Base-by-base conservation (phyloP, 208 protist species). In the Blechomonas ayalai region DNA sequence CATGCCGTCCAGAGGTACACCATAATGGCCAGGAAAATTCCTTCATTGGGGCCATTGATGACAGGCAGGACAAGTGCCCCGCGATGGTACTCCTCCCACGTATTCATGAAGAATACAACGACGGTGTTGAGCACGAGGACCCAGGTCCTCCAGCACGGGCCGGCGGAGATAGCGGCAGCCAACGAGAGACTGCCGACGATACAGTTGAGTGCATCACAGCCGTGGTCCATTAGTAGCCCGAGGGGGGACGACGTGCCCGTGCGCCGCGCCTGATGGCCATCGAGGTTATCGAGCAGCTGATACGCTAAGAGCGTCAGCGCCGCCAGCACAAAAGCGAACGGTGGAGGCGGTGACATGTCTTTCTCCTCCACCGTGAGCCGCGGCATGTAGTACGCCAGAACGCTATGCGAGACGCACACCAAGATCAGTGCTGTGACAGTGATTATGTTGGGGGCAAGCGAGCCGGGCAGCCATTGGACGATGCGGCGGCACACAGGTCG, bases 141-240 rank as follows among this genome's bases (percentile, higher is more conserved):
- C 61, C 61, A 87, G 32, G 73, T 66, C 49, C 88, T 85, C 79
- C 80, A 89, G 33, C 52, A 71, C 27, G 87, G 69, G 1, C 79
- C 87, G 18, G 56, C 41, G 6, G 58, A 67, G 6, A 86, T 15
- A 18, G 64, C 49, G 0, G 67, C 44, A 6, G 71, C 65, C 23
- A 75, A 43, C 15, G 73, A 86, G 13, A 91, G 63, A 12, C 52
- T 52, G 25, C 57, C 62, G 22, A 91, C 42, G 33, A 84, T 63
- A 48, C 71, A 90, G 67, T 92, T 90, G 16, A 95, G 55, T 6
- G 82, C 81, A 48, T 92, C 82, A 54, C 83, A 95, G 32, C 83
- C 95, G 67, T 98, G 93, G 49, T 98, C 95, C 54, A 97, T 84
- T n/a, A 97, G 69, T 23, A 97, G 64, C 1, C 95, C 95, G 3